Evolutionary conservation across 768 basidiomycete genomes (phyloP), one percentile per base, ranked within the genome.

Genomic region (Fistulinella prunicolor): DNA sequence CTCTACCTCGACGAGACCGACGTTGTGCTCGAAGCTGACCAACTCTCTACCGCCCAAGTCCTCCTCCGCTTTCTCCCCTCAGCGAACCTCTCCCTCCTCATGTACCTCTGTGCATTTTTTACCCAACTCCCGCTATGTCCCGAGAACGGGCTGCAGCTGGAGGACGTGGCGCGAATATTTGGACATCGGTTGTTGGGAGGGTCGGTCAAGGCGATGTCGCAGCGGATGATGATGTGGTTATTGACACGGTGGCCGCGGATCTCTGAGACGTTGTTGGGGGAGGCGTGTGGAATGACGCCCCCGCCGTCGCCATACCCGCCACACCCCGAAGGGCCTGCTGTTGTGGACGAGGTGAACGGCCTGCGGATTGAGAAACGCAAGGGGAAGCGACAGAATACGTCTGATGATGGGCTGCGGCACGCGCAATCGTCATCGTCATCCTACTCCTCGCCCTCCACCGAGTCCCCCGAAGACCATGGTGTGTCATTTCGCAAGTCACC

Each of bases 11-110:
- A 51, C 30, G 53, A 57, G 7, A 26, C 46, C 36, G 57, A 57
- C 28, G 49, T 55, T 38, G 50, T 57, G 39, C 48, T 69, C 21
- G 74, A 71, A 50, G 41, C 55, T 7, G 53, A 65, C 13, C 70
- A 70, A 30, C 51, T 80, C 50, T 52, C 55, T 1, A 65, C 67
- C 22, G 77, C 78, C 13, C 76, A 75, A 47, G 65, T 75, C 54
- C 58, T 81, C 42, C 70, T 82, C n/a, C 74, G 75, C 7, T 70
- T 82, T 38, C 69, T 80, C 6, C 74, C 77, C 1, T 63, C 64
- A 2, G 53, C 65, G 12, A 62, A 69, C 44, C 66, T 76, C 49
- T 69, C 69, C 28, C 61, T 78, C 4, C 65, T 80, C 40, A 57
- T 66, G 34, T 77, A 79, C 54, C 68, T 79, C 28, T 65, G 72